Percentiles rank a stretch among this genome's conserved stretches.
phyloP scores from a whole-genome alignment of 2,329 filamentous ascomycete genomes.

The Paecilomyces niveus region DNA sequence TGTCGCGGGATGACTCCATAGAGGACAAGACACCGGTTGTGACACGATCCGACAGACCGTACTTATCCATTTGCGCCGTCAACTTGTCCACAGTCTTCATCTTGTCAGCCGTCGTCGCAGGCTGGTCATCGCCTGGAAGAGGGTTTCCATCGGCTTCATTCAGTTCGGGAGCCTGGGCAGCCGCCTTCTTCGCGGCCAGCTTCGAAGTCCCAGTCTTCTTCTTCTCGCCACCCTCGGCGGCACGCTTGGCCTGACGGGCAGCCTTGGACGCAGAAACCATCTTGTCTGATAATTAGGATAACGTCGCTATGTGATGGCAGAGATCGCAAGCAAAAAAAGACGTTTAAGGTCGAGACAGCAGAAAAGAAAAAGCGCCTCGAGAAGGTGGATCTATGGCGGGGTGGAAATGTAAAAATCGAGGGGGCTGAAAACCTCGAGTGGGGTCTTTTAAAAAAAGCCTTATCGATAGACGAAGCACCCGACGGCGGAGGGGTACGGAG shows the following conservation, averaged over 20 bases:
- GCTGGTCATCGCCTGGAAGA: constrained; percentile 51
- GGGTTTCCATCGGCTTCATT: constrained; percentile 56
- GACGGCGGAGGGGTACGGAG: neutral
- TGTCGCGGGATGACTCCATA: constrained; percentile 75
- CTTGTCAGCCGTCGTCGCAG: constrained; percentile 65
- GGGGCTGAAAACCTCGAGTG: constrained; percentile 19
- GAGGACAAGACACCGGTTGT: constrained; percentile 95
- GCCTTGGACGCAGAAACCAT: constrained; percentile 66
- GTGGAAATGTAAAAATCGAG: constrained; percentile 16
- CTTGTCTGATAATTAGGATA: constrained; percentile 17
- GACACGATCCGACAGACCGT: constrained; percentile 93
- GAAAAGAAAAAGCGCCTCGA: constrained; percentile 12
- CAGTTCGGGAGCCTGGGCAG: constrained; percentile 43
- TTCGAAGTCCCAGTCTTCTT: constrained; percentile 61
- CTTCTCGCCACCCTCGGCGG: constrained; percentile 63
- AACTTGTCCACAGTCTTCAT: constrained; percentile 78
- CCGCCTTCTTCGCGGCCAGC: constrained; percentile 61
- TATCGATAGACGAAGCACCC: constrained; percentile 31
- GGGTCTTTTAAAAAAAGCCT: constrained; percentile 24
- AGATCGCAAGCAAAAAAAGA: constrained; percentile 24
- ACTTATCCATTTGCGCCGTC: constrained; percentile 87
- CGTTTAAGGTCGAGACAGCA: neutral
- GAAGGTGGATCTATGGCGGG: constrained; percentile 25
- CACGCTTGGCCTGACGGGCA: constrained; percentile 60
- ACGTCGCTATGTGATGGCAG: constrained; percentile 12